These are phyloP conservation scores for Sequoia sempervirens DNA, from an alignment of 75 land plant genomes.

Conservation along the genomic window DNA sequence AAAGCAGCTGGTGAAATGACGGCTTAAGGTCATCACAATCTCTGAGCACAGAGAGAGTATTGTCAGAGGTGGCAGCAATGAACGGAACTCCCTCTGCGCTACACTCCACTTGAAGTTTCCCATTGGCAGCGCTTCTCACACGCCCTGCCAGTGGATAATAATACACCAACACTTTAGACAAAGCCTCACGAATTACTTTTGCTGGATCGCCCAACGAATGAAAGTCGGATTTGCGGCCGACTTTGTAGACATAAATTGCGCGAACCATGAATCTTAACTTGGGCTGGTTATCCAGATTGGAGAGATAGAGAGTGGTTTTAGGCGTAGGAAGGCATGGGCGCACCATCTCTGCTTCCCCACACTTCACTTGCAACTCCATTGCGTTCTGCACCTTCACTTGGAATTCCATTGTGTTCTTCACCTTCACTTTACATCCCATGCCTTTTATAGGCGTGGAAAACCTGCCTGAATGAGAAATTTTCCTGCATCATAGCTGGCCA, in stretches of 20 bases:
- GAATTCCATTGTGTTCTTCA: too few relatives aligned
- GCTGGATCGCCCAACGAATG: slow-evolving; percentile 39
- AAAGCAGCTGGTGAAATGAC: neutral
- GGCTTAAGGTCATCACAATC: neutral
- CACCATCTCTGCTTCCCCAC: too few relatives aligned
- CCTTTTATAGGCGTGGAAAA: too few relatives aligned
- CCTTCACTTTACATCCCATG: too few relatives aligned
- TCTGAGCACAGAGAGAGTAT: neutral
- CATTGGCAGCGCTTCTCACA: slow-evolving; percentile 57
- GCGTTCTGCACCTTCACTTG: too few relatives aligned
- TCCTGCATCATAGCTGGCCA: too few relatives aligned
- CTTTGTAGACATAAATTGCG: slow-evolving; percentile 7
- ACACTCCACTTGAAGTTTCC: slow-evolving; percentile 70
- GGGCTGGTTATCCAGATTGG: neutral
- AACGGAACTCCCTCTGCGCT: slow-evolving; percentile 75
- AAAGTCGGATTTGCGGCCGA: slow-evolving; percentile 8
- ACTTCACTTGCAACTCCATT: too few relatives aligned
- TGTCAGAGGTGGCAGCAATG: slow-evolving; percentile 44
- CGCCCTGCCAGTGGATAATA: slow-evolving; percentile 53
- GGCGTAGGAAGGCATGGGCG: too few relatives aligned
- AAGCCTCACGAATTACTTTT: slow-evolving; percentile 43
- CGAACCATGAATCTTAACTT: neutral
- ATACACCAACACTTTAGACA: slow-evolving; percentile 39
- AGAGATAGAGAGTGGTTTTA: neutral
- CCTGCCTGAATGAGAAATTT: too few relatives aligned